Evolutionary conservation across 2,329 filamentous ascomycete genomes (phyloP).

Genomic region (Trichoderma polysporum): DNA sequence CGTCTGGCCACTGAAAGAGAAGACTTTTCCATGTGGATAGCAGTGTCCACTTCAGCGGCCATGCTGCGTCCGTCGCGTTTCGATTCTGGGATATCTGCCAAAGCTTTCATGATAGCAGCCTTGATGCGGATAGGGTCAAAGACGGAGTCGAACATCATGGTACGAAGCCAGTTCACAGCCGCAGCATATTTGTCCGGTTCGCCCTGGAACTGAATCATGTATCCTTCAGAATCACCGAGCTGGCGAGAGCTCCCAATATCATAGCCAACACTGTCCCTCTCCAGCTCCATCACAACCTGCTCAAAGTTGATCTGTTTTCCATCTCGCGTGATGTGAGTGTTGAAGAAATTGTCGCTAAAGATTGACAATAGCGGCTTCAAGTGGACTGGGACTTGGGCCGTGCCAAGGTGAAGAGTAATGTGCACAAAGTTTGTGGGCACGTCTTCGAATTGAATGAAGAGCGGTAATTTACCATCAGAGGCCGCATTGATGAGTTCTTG

Average conservation of each 20-base stretch:
- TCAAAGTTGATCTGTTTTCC: conserved; percentile 83
- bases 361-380: conserved; percentile 81
- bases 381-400: conserved; percentile 72
- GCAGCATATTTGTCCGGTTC: conserved; percentile 85
- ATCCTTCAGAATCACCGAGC: conserved; percentile 76
- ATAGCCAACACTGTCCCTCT: conserved; percentile 88
- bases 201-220: conserved; percentile 79
- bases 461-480: conserved; percentile 58
- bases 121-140: conserved; percentile 71
- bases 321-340: conserved; percentile 76
- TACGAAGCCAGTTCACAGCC: conserved; percentile 79
- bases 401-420: conserved; percentile 77
- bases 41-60: conserved; percentile 66
- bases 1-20: conserved; percentile 76
- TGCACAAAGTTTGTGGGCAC: conserved; percentile 92
- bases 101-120: conserved; percentile 71
- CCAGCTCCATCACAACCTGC: conserved; percentile 85
- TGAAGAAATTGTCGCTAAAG: conserved; percentile 93
- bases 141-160: conserved; percentile 82
- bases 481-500: conserved; percentile 76
- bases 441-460: conserved; percentile 97
- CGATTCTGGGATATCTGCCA: conserved; percentile 87
- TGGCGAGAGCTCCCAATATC: conserved; percentile 65
- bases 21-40: conserved; percentile 75
- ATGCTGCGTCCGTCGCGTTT: conserved; percentile 81